Conservation (phyloP, 345 rosid genomes). For the Eucalyptus paniculata region DNA sequence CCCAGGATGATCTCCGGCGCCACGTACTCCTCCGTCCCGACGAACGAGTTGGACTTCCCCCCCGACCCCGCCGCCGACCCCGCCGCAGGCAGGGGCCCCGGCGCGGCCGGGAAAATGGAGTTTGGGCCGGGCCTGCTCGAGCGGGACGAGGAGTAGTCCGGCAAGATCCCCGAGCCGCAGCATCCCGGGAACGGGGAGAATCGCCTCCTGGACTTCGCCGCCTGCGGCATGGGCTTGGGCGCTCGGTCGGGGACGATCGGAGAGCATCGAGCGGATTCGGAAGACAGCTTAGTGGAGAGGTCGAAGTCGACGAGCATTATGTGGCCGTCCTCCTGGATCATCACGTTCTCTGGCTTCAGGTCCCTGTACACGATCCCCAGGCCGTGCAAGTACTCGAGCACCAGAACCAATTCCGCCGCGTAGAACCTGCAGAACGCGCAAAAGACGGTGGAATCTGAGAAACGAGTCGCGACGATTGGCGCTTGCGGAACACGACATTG, state of each 20-base stretch:
- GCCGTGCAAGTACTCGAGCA: conserved; percentile 62
- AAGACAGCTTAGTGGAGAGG: conserved; percentile 61
- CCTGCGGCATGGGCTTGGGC: not conserved
- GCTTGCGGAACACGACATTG: not conserved
- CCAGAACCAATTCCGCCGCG: conserved; percentile 83
- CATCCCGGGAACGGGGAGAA: conserved; percentile 6
- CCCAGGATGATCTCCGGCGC: conserved; percentile 77
- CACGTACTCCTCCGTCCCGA: conserved; percentile 92
- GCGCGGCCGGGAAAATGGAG: not conserved
- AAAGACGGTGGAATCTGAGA: not conserved
- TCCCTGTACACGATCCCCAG: conserved; percentile 74
- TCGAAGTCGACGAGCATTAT: conserved; percentile 93
- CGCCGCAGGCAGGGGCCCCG: conserved; percentile 6
- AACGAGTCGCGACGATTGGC: not conserved
- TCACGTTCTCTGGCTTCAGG: conserved; percentile 76
- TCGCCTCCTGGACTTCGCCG: not conserved
- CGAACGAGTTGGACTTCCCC: conserved; percentile 72
- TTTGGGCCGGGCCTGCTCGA: not conserved
- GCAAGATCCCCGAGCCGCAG: conserved; percentile 37
- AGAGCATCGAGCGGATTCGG: conserved; percentile 5
- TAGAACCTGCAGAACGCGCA: conserved; percentile 38
- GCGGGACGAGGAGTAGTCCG: conserved; percentile 8
- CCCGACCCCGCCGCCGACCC: not conserved
- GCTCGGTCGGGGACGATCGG: not conserved
- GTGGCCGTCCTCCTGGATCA: conserved; percentile 84